Percentiles rank a stretch among this genome's conserved stretches.
Evolutionary conservation across 495 filamentous ascomycete genomes (phyloP).

Genomic region (Rusavskia elegans): DNA sequence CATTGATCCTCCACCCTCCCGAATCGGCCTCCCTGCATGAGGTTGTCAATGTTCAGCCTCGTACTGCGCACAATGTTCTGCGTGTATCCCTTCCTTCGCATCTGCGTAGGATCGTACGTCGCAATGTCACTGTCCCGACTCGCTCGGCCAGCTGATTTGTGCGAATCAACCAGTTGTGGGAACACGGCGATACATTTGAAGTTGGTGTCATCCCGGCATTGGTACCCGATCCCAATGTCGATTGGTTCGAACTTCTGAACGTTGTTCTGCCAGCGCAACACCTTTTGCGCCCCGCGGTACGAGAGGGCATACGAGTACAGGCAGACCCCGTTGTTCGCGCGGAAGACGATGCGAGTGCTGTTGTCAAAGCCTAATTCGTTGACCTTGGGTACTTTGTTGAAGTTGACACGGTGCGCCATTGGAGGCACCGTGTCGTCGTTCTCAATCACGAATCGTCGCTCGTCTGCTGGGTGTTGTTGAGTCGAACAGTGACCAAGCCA

Average conservation of each 20-base stretch:
- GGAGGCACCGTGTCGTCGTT: conserved; percentile 16
- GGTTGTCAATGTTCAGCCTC: conserved; percentile 8
- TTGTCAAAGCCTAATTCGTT: conserved; percentile 14
- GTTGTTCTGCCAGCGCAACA: conserved; percentile 32
- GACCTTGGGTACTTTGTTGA: conserved; percentile 5
- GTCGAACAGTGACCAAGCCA: conserved; percentile 38
- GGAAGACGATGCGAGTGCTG: conserved; percentile 30
- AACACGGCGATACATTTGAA: conserved; percentile 29
- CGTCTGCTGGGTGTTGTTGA: conserved; percentile 13
- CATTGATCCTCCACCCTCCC: conserved; percentile 7
- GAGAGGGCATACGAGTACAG: conserved; percentile 39
- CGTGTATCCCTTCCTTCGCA: conserved; percentile 24
- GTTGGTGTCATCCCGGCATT: conserved; percentile 23
- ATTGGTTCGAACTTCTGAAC: conserved; percentile 24
- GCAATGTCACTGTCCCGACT: conserved; percentile 13
- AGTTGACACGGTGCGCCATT: conserved; percentile 3
- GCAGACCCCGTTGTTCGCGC: conserved; percentile 31
- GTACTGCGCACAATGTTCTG: conserved; percentile 31
- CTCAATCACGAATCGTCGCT: conserved; percentile 13
- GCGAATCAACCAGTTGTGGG: conserved; percentile 31
- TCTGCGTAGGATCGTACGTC: not conserved
- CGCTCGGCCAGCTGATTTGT: conserved; percentile 23
- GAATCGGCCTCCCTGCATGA: not conserved
- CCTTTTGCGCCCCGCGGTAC: conserved; percentile 32
- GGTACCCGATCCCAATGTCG: conserved; percentile 32